Base-by-base conservation (phyloP, 176 grass and related monocot genomes). In the Ensete ventricosum region DNA sequence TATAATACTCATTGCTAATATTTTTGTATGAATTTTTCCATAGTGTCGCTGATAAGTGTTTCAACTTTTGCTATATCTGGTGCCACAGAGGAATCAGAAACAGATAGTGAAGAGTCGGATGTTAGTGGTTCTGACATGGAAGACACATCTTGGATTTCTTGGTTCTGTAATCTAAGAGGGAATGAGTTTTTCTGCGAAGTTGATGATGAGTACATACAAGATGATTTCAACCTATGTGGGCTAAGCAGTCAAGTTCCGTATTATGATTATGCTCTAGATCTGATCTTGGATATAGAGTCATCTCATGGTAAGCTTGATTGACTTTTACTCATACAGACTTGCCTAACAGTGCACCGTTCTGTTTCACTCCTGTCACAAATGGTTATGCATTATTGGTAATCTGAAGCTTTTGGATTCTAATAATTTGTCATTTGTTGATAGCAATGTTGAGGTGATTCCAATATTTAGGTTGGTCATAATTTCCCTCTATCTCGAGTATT, bases 161-260 rank as follows among this genome's bases (percentile, higher is more conserved):
- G 89, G 93, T 92, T 88, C 48, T 92, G 93, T 84, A 87, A 82
- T 55, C 57, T 96, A 34, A 88, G 89, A 84, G 93, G 93, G 55
- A 96, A 96, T 26, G 93, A 92, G 76, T 89, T 96, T 64, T 83
- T 96, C 54, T 96, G 93, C 81, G 93, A 96, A 67, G 87, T 96
- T 52, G 87, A 96, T 22, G 93, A 96, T 54, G 93, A 96, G 12
- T 96, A 86, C 60, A 92, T 96, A 19, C 89, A 96, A 82, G 93
- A 96, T 73, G 93, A 96, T 74, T 96, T 96, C 87, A 96, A 96
- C 69, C 85, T 96, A 79, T 96, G 89, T 82, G 89, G 93, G 64
- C 87, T 96, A 77, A 91, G 85, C 82, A 80, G 79, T 79, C 93
- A 89, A 84, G 87, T 96, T 76, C 85, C 89, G 70, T 89, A 92